Conservation (phyloP, 139 green algal genomes). For the Picochlorum sp. region DNA sequence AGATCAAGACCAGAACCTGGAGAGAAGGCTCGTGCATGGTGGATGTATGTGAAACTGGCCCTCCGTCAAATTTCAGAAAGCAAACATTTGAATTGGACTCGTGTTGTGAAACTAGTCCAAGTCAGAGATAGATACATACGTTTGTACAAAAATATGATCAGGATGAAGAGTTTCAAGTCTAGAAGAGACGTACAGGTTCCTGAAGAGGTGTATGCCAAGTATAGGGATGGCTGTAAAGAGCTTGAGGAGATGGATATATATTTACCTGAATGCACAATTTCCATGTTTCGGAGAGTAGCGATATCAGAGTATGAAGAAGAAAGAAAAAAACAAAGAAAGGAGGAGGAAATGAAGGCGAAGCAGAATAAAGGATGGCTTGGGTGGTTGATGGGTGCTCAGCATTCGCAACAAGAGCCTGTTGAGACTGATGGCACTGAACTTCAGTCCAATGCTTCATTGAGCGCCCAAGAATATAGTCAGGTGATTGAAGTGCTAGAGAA, state of each 20-base stretch:
- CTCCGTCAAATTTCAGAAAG: slow-evolving; percentile 21
- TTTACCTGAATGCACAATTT: slow-evolving; percentile 60
- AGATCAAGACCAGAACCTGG: slow-evolving; percentile 19
- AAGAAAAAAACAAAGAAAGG: neutral
- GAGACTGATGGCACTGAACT: neutral
- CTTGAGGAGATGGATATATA: slow-evolving; percentile 52
- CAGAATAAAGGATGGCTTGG: slow-evolving; percentile 27
- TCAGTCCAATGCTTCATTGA: no score
- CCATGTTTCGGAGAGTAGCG: slow-evolving; percentile 67
- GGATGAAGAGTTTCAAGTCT: neutral
- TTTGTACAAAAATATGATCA: slow-evolving; percentile 43
- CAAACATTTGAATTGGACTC: slow-evolving; percentile 28
- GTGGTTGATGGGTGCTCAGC: slow-evolving; percentile 28
- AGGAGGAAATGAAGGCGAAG: slow-evolving; percentile 3
- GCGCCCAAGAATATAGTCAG: slow-evolving; percentile 52
- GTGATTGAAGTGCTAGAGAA: slow-evolving; percentile 58
- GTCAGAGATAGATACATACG: slow-evolving; percentile 59
- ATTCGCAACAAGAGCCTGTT: no score
- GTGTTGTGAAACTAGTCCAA: slow-evolving; percentile 17
- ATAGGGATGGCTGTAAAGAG: neutral
- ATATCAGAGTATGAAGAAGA: slow-evolving; percentile 38
- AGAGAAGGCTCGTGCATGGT: slow-evolving; percentile 50
- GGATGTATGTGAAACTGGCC: slow-evolving; percentile 57
- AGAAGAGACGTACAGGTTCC: neutral
- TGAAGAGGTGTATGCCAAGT: neutral